These are phyloP conservation scores for Fusarium sp. DNA, from an alignment of 2,329 filamentous ascomycete genomes.

Conservation along the genomic window DNA sequence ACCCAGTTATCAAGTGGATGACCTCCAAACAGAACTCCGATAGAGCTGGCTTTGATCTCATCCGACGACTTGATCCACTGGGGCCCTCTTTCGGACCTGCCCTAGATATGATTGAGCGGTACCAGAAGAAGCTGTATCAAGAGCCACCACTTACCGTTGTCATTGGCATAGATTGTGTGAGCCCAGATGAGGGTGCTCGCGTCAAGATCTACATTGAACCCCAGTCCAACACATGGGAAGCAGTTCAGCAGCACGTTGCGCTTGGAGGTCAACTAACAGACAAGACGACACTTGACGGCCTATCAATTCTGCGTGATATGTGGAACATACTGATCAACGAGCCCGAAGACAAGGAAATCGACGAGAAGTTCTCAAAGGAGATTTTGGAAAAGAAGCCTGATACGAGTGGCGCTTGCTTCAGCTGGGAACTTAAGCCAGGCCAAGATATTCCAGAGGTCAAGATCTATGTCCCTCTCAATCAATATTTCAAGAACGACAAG, in stretches of 20 bases:
- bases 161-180: conserved; percentile 48
- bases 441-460: conserved; percentile 44
- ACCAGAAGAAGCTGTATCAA: conserved; percentile 28
- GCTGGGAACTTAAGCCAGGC: conserved; percentile 47
- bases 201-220: conserved; percentile 48
- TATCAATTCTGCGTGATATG: conserved; percentile 40
- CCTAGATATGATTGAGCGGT: conserved; percentile 38
- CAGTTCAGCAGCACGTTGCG: conserved; percentile 45
- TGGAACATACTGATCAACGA: conserved; percentile 49
- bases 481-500: conserved; percentile 38
- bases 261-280: conserved; percentile 42
- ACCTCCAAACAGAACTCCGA: conserved; percentile 41
- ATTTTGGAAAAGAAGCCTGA: conserved; percentile 22
- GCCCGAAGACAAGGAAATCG: conserved; percentile 26
- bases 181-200: conserved; percentile 44
- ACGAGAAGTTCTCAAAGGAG: conserved; percentile 28
- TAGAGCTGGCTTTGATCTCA: conserved; percentile 38
- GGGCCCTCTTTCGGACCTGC: conserved; percentile 24
- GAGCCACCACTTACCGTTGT: conserved; percentile 42
- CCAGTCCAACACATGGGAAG: conserved; percentile 43
- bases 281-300: conserved; percentile 39
- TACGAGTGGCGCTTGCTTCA: conserved; percentile 44
- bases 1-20: conserved; percentile 45
- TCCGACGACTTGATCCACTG: conserved; percentile 41
- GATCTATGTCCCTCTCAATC: conserved; percentile 47